Conservation (phyloP, 306 rosid species). For the Vicia villosa region DNA sequence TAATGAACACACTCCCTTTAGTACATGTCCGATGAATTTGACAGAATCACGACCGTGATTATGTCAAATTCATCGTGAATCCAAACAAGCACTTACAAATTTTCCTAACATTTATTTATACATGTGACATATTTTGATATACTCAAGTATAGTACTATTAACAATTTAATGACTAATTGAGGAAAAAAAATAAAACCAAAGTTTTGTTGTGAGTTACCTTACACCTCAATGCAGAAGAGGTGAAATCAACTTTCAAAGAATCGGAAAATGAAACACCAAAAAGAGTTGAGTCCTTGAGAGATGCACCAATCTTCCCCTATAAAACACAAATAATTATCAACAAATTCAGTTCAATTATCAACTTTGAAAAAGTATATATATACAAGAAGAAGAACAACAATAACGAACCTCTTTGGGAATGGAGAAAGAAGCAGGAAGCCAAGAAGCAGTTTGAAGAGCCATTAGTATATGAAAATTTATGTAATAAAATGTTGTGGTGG, state of each 20-base stretch:
- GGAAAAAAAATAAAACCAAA: background rate
- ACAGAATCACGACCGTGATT: background rate
- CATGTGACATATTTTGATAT: background rate
- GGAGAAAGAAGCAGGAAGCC: constrained; percentile 52
- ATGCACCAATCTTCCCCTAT: constrained; percentile 69
- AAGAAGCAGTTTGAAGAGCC: constrained; percentile 54
- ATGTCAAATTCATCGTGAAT: background rate
- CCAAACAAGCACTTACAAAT: background rate
- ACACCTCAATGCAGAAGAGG: constrained; percentile 70
- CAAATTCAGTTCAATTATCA: constrained; percentile 26
- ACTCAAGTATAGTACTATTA: constrained; percentile 4
- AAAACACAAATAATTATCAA: constrained; percentile 22
- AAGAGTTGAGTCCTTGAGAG: constrained; percentile 69
- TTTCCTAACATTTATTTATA: background rate
- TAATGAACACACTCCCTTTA: background rate
- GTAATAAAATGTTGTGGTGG: background rate
- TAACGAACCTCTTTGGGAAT: constrained; percentile 47
- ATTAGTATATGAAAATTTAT: constrained; percentile 8
- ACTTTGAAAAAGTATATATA: background rate
- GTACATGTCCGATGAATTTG: background rate
- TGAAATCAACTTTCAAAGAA: constrained; percentile 64
- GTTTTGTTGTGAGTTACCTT: constrained; percentile 52
- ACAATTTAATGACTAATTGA: constrained; percentile 12
- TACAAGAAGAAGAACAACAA: background rate
- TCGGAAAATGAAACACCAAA: constrained; percentile 84